Base-by-base conservation (phyloP, 208 protist species). In the Histomonas meleagridis region DNA sequence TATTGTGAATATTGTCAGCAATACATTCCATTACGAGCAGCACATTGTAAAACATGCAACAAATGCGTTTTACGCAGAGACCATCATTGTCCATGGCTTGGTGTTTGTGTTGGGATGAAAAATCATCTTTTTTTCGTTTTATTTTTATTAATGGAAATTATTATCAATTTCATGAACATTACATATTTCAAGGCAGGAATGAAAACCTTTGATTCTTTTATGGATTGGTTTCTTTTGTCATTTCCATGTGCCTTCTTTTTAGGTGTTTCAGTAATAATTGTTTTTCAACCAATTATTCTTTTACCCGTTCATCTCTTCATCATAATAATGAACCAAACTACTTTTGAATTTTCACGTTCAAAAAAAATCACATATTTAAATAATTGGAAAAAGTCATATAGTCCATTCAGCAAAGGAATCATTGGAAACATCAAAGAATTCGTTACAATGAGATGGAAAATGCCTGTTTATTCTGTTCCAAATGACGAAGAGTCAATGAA, bases 81-180 rank as follows among this genome's bases (percentile, higher is more conserved):
- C 18, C 76, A 86, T 86, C 76, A 86, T 28, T 86, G 76, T 55
- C 76, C 76, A 26, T 86, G 76, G 76, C 43, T 46, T 16, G 43
- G 76, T 32, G 14, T n/a, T 86, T 86, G 76, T 55, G 46, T 86
- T 86, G 76, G 76, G 0, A 86, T 65, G 60, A 65, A 32, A 26
- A 65, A 65, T 65, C 23, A 65, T 26, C 60, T 32, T 65, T 65
- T 65, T n/a, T 12, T n/a, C 60, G n/a, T n/a, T 32, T 32, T 5
- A 65, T n/a, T 10, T 32, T 10, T 28, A 65, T 28, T 65, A 10
- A n/a, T 65, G 60, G 60, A 10, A 65, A 26, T 38, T 43, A 57
- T 38, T 32, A 18, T 53, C 26, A 38, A 55, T 43, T 57, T 43
- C 16, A 86, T 26, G 23, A 35, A 26, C n/a, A 1, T 26, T 38